Evolutionary conservation across 108 stramenopile genomes (phyloP).

Genomic region (Nannochloropsis oceanica): DNA sequence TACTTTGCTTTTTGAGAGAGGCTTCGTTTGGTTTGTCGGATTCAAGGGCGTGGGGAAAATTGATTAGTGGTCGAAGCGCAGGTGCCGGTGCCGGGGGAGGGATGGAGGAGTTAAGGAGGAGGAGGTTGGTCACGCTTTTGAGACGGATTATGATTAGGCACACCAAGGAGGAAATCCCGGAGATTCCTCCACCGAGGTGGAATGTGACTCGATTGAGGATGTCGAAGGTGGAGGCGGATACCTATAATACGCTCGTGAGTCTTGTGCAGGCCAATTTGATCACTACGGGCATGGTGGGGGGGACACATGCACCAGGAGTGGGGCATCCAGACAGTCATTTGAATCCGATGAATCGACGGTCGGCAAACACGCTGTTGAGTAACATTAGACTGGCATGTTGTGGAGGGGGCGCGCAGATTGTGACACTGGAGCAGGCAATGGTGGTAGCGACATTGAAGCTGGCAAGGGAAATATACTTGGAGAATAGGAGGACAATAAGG

Average conservation of each 20-base stretch:
- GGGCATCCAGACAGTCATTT: background rate
- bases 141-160: slow-evolving; percentile 28
- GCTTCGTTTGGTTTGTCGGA: slow-evolving; percentile 1
- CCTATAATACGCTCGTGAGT: slow-evolving; percentile 11
- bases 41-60: background rate
- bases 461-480: slow-evolving; percentile 1
- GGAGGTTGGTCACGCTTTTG: background rate
- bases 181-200: slow-evolving; percentile 9
- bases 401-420: slow-evolving; percentile 16
- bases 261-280: slow-evolving; percentile 17
- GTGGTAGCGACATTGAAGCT: slow-evolving; percentile 4
- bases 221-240: slow-evolving; percentile 12
- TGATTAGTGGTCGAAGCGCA: background rate
- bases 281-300: slow-evolving; percentile 11
- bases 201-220: background rate
- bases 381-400: slow-evolving; percentile 27
- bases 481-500: slow-evolving; percentile 4
- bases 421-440: background rate
- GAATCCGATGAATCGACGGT: background rate
- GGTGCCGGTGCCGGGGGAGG: background rate
- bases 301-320: background rate
- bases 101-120: background rate
- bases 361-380: background rate
- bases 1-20: slow-evolving; percentile 26
- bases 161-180: slow-evolving; percentile 8